These are phyloP conservation scores for Suillus weaverae DNA, from an alignment of 768 basidiomycete species.

Conservation along the genomic window DNA sequence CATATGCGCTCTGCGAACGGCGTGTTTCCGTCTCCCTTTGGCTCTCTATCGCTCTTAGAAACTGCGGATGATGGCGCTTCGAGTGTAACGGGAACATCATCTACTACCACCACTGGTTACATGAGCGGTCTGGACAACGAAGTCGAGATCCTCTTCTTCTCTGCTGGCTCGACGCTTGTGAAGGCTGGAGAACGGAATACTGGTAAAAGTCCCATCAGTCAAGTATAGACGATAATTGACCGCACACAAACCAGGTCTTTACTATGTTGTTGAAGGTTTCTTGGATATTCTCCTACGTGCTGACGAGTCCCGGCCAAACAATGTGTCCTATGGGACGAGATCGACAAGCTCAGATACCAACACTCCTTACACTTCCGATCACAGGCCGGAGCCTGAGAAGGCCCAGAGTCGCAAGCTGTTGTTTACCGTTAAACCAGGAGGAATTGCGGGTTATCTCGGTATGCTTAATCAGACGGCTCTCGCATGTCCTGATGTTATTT, in stretches of 20 bases:
- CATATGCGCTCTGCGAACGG: conserved; percentile 34
- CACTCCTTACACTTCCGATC: conserved; percentile 36
- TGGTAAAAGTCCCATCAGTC: conserved; percentile 43
- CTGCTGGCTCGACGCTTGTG: conserved; percentile 81
- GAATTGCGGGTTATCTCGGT: conserved; percentile 96
- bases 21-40: conserved; percentile 64
- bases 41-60: conserved; percentile 72
- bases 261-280: conserved; percentile 96
- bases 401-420: conserved; percentile 61
- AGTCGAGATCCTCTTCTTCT: conserved; percentile 93
- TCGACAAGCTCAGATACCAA: conserved; percentile 35
- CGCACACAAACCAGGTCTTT: conserved; percentile 53
- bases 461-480: conserved; percentile 14
- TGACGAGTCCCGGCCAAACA: conserved; percentile 29
- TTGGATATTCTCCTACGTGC: conserved; percentile 84
- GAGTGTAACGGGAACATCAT: conserved; percentile 62
- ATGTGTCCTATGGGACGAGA: conserved; percentile 12
- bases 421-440: conserved; percentile 95
- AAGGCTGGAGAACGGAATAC: conserved; percentile 89
- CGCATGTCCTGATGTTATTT: conserved; percentile 6
- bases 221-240: conserved; percentile 12
- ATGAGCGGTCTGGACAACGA: conserved; percentile 91
- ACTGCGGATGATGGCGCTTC: conserved; percentile 66
- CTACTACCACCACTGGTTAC: conserved; percentile 49
- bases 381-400: conserved; percentile 31